Conservation (phyloP, 2,329 filamentous ascomycete species). For the Cladosporium sp. region DNA sequence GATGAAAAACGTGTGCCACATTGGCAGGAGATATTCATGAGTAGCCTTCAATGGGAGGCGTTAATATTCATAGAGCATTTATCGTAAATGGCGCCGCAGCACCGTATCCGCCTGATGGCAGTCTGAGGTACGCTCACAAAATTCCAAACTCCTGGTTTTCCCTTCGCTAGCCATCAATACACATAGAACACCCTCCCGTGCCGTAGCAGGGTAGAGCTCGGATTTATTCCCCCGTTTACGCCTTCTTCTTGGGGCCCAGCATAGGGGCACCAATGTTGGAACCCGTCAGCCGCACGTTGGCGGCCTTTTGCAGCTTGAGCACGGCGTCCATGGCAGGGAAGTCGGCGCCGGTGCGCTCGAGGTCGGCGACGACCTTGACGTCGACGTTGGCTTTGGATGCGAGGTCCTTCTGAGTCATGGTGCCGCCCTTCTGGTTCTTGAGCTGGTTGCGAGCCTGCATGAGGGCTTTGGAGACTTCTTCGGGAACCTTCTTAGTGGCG, state of each 20-base stretch:
- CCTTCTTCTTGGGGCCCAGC: slow-evolving; percentile 69
- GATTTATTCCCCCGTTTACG: not conserved
- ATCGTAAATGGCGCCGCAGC: slow-evolving; percentile 4
- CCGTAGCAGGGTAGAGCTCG: too few relatives aligned
- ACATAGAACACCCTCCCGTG: not conserved
- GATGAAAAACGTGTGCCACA: not conserved
- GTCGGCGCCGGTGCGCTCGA: slow-evolving; percentile 74
- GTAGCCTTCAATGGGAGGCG: slow-evolving; percentile 1
- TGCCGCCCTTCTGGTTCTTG: slow-evolving; percentile 64
- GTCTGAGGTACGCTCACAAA: slow-evolving; percentile 3
- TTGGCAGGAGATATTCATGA: not conserved
- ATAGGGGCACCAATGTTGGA: slow-evolving; percentile 67
- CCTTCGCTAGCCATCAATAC: slow-evolving; percentile 10
- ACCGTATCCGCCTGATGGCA: not conserved
- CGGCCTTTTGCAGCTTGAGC: slow-evolving; percentile 66
- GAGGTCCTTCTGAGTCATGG: slow-evolving; percentile 83
- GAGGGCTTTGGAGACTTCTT: slow-evolving; percentile 76
- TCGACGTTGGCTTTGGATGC: slow-evolving; percentile 89
- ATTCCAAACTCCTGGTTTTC: slow-evolving; percentile 10
- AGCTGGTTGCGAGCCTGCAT: slow-evolving; percentile 69
- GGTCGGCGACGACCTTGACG: slow-evolving; percentile 69
- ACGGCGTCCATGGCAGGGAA: slow-evolving; percentile 83
- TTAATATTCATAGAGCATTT: slow-evolving; percentile 12
- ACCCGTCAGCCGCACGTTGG: slow-evolving; percentile 33
- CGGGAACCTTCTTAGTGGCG: slow-evolving; percentile 87